A percentile compares a stretch with the other conserved stretches of the same genome.
phyloP scores from a whole-genome alignment of 495 filamentous ascomycete species.

The Trichoderma erinaceum region DNA sequence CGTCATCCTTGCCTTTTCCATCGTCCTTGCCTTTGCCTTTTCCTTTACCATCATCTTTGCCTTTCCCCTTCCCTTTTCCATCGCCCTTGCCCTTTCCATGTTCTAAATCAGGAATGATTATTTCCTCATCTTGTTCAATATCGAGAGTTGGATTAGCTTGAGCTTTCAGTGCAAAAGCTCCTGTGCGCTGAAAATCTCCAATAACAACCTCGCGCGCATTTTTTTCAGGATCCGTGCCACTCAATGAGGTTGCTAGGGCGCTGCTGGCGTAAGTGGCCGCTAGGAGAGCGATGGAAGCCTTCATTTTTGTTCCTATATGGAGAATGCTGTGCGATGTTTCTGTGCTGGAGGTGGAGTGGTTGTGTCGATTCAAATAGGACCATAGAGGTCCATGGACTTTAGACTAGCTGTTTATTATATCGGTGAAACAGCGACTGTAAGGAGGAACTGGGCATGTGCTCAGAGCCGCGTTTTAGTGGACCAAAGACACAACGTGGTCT shows the following conservation, averaged over 20 bases:
- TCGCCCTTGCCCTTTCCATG: background rate
- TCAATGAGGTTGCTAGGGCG: background rate
- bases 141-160: background rate
- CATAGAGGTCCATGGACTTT: background rate
- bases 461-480: background rate
- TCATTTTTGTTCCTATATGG: background rate
- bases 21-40: background rate
- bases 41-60: background rate
- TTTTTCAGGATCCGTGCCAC: background rate
- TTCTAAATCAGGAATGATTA: background rate
- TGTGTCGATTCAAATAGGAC: background rate
- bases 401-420: background rate
- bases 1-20: background rate
- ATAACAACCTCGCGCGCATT: background rate
- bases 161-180: background rate
- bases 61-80: background rate
- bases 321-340: background rate
- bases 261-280: background rate
- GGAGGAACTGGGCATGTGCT: background rate
- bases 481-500: background rate
- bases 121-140: background rate
- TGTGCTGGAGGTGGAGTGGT: background rate
- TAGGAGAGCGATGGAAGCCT: background rate
- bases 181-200: background rate
- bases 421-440: background rate